Base-by-base conservation (phyloP, 2,329 filamentous ascomycete genomes). In the Bipolaris gigantea region DNA sequence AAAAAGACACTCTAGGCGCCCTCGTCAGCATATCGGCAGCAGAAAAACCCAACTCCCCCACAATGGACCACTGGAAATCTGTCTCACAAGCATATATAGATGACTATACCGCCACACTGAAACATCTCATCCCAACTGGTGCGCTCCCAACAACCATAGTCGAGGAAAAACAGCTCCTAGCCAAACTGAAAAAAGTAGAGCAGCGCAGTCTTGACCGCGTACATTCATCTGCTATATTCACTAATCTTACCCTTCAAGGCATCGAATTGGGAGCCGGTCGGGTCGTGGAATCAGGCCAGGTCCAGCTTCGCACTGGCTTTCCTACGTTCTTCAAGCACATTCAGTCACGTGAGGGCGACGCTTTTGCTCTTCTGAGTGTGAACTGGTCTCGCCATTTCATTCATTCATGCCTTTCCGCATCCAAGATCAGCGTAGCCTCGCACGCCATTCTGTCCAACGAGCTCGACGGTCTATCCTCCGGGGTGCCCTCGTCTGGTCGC, bases 331-430 rank as follows among this genome's bases (percentile, higher is more conserved):
- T 76, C 11, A n/a, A 61, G 13, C 41, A 62, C 16, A 54, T 70
- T 9, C 57, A 52, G 23, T 27, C n/a, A 4, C 47, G 51, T 3
- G 16, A 39, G 16, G 10, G 44, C 6, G 56, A 65, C 23, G 36
- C 15, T 1, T 25, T 77, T 33, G 61, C 63, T 23, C 73, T 81
- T 16, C 43, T 80, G 5, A 80, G 77, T 48, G 78, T 80, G 2
- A 81, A 80, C 51, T 81, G 79, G 79, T 79, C 77, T 53, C 66
- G 65, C 16, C 62, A 62, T 1, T 79, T 79, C 51, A 80, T 81
- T 45, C 57, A 63, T 1, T 54, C 57, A 2, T 72, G 67, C 41
- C 55, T 74, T 5, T 36, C 41, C 10, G 49, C 64, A 15, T 50
- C 60, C 5, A 34, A 30, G 2, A 33, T 34, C 9, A 5, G 18